Percentiles rank a stretch among this genome's conserved stretches.
Evolutionary conservation across 2,329 filamentous ascomycete genomes (phyloP).

Genomic region (Teratosphaeria viscida): DNA sequence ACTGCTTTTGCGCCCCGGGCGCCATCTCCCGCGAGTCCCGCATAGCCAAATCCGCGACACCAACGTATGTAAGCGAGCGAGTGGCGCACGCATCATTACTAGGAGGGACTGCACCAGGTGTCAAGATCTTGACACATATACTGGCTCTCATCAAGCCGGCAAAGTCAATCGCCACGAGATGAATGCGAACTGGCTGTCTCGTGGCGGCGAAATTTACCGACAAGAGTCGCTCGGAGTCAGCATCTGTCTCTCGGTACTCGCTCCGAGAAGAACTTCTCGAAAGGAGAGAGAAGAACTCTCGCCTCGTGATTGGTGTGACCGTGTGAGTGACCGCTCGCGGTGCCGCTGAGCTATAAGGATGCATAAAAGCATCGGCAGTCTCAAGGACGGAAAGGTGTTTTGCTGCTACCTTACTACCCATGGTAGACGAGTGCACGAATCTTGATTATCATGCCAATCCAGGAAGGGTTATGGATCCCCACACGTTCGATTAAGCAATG

Average conservation of each 20-base stretch:
- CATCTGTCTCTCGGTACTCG: neutral
- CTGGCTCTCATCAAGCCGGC: neutral
- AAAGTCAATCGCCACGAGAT: neutral
- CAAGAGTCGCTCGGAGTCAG: neutral
- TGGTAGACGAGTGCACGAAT: no score
- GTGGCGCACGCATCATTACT: neutral
- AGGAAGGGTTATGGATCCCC: no score
- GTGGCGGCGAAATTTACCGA: neutral
- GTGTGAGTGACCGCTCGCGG: neutral
- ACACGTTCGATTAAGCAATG: no score
- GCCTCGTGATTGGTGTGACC: neutral
- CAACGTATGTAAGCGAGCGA: neutral
- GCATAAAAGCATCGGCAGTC: neutral
- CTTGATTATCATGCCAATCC: no score
- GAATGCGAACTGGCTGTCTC: neutral
- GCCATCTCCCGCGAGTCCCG: neutral
- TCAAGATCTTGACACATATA: neutral
- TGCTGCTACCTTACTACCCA: no score
- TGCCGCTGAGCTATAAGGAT: neutral
- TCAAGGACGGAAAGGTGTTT: neutral
- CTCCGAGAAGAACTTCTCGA: neutral
- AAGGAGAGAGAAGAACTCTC: neutral
- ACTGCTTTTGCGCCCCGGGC: neutral
- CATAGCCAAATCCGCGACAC: neutral
- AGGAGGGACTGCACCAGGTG: neutral